Evolutionary conservation across 2,329 filamentous ascomycete genomes (phyloP).

Genomic region (Akanthomyces muscarius): DNA sequence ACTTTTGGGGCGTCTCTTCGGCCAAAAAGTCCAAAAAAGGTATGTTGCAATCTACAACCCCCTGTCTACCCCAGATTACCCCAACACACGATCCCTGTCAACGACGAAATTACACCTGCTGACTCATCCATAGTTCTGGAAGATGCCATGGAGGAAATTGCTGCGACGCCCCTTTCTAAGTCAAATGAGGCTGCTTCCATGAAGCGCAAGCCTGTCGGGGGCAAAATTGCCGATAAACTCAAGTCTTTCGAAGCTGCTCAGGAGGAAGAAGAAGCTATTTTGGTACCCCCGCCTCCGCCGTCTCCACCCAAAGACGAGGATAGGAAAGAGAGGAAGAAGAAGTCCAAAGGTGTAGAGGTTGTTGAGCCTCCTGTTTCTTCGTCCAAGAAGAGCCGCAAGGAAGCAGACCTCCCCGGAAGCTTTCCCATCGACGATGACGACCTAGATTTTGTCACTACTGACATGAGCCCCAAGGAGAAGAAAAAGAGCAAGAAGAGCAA

Average conservation of each 20-base stretch:
- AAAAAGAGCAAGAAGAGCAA: conserved; percentile 40
- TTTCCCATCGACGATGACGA: conserved; percentile 53
- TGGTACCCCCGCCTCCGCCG: conserved; percentile 38
- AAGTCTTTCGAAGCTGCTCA: conserved; percentile 50
- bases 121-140: conserved; percentile 47
- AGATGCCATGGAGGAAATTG: conserved; percentile 39
- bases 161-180: conserved; percentile 38
- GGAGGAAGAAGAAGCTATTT: conserved; percentile 36
- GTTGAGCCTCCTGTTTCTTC: conserved; percentile 24
- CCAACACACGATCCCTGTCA: conserved; percentile 18
- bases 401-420: conserved; percentile 49
- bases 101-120: conserved; percentile 44
- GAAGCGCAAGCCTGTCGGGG: conserved; percentile 48
- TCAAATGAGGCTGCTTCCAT: conserved; percentile 34
- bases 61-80: conserved; percentile 24
- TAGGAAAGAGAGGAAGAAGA: conserved; percentile 43
- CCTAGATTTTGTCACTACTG: conserved; percentile 25
- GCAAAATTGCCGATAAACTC: conserved; percentile 54
- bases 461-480: conserved; percentile 29
- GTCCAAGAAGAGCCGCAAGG: conserved; percentile 30
- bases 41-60: conserved; percentile 23
- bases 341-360: conserved; percentile 30
- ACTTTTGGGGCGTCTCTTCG: conserved; percentile 50
- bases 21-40: conserved; percentile 45
- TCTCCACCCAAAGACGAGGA: conserved; percentile 22